A percentile compares a stretch with the other conserved stretches of the same genome.
phyloP scores from a whole-genome alignment of 176 grass and related monocot genomes.

The Eragrostis nindensis region DNA sequence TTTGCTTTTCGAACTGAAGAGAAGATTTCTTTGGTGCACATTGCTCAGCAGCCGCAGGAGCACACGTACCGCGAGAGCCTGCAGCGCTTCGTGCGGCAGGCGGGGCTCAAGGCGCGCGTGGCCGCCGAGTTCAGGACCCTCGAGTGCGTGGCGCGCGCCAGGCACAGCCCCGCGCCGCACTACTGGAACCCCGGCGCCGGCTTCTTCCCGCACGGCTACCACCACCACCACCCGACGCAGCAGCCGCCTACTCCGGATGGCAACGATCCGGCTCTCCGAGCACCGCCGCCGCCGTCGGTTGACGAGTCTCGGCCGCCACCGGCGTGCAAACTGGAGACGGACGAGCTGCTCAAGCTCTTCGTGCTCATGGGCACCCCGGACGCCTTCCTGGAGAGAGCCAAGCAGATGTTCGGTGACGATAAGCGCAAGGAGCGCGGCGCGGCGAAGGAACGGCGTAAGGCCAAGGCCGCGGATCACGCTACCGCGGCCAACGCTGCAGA shows the following conservation, averaged over 20 bases:
- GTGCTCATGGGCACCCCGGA: conserved; percentile 35
- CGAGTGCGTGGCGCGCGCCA: conserved; percentile 35
- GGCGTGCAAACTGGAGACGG: conserved; percentile 53
- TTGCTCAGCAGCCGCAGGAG: conserved; percentile 38
- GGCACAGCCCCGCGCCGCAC: conserved; percentile 3
- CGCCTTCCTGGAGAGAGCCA: conserved; percentile 49
- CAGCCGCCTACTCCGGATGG: background rate
- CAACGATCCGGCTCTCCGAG: background rate
- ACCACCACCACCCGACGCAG: background rate
- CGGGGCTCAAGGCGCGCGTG: conserved; percentile 49
- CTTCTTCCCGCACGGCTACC: background rate
- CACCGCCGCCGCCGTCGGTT: background rate
- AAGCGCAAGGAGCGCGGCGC: background rate
- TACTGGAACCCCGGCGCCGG: conserved; percentile 13
- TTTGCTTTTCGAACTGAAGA: background rate
- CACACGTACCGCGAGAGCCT: conserved; percentile 54
- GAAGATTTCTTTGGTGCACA: background rate
- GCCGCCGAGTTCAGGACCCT: conserved; percentile 52
- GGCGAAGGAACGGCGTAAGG: background rate
- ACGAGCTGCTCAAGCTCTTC: conserved; percentile 56
- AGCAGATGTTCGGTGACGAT: conserved; percentile 1
- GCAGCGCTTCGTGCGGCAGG: conserved; percentile 46
- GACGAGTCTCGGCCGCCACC: background rate
- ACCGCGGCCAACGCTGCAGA: background rate
- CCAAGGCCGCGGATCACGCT: background rate